These are phyloP conservation scores for Didymella keratinophila DNA, from an alignment of 2,329 filamentous ascomycete genomes.

Conservation along the genomic window DNA sequence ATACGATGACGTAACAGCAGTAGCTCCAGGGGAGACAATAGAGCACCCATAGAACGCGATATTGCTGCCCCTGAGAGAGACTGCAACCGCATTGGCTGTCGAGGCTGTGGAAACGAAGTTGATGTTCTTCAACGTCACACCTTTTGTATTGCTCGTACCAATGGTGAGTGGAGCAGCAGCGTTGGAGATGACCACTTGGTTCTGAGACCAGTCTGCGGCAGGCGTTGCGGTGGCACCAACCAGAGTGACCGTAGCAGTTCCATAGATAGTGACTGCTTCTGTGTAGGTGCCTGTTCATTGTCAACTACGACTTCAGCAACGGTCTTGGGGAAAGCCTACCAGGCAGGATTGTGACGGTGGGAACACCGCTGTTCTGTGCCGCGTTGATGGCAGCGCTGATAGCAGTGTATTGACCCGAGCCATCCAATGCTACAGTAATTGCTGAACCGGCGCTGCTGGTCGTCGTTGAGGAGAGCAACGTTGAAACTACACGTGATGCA, in stretches of 20 bases:
- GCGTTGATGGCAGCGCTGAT: conserved; percentile 56
- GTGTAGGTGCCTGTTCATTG: conserved; percentile 48
- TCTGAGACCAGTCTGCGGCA: conserved; percentile 46
- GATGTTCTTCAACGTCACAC: conserved; percentile 51
- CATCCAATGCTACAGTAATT: conserved; percentile 56
- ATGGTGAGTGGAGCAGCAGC: conserved; percentile 41
- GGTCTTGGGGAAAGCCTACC: conserved; percentile 30
- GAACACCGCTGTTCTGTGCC: conserved; percentile 52
- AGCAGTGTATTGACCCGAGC: conserved; percentile 55
- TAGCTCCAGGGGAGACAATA: conserved; percentile 51
- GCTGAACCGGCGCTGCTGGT: conserved; percentile 27
- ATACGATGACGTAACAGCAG: conserved; percentile 37
- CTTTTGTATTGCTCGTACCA: conserved; percentile 39
- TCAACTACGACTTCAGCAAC: background rate
- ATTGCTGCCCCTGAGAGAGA: conserved; percentile 50
- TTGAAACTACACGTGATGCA: conserved; percentile 11
- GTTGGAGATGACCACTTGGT: conserved; percentile 50
- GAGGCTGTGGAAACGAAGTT: conserved; percentile 47
- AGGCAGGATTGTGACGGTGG: conserved; percentile 55
- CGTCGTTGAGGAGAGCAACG: conserved; percentile 10
- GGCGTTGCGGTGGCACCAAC: conserved; percentile 43
- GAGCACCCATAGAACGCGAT: conserved; percentile 57
- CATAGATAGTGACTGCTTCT: conserved; percentile 53
- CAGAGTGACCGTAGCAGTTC: conserved; percentile 54
- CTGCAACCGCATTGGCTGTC: conserved; percentile 31